phyloP scores from a whole-genome alignment of 768 basidiomycete genomes.

The Suillus weaverae region DNA sequence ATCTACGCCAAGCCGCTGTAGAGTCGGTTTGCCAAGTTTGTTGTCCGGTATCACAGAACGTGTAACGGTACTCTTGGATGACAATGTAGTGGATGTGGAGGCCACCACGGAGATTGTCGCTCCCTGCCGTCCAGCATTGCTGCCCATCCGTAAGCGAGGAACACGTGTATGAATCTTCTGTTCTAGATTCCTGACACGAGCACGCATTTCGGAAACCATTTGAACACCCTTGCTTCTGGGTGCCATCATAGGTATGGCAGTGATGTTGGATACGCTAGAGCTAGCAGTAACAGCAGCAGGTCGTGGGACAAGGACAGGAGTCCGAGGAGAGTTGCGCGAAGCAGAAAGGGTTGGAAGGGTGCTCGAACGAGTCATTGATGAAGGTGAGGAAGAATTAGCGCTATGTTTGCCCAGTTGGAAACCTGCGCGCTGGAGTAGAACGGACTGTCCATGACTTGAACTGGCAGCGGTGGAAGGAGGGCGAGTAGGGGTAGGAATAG shows the following conservation, averaged over 20 bases:
- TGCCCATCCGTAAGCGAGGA: constrained; percentile 80
- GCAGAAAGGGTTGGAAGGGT: constrained; percentile 54
- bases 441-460: constrained; percentile 42
- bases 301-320: constrained; percentile 39
- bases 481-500: constrained; percentile 34
- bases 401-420: constrained; percentile 46
- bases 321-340: constrained; percentile 48
- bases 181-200: constrained; percentile 76
- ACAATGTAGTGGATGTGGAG: constrained; percentile 38
- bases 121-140: constrained; percentile 58
- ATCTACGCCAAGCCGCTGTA: constrained; percentile 47
- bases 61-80: constrained; percentile 18
- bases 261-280: constrained; percentile 34
- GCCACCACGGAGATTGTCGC: constrained; percentile 36
- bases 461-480: constrained; percentile 32
- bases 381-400: constrained; percentile 42
- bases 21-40: constrained; percentile 23
- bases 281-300: constrained; percentile 40
- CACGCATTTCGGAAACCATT: constrained; percentile 92
- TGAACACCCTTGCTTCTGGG: constrained; percentile 83
- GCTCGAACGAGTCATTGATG: constrained; percentile 54
- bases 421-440: constrained; percentile 51
- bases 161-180: constrained; percentile 88
- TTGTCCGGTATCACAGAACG: constrained; percentile 20
- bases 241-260: constrained; percentile 40